A percentile compares a stretch with the other conserved stretches of the same genome.
These are phyloP conservation scores for Aspergillus niger DNA, from an alignment of 2,329 filamentous ascomycete genomes.

Conservation along the genomic window DNA sequence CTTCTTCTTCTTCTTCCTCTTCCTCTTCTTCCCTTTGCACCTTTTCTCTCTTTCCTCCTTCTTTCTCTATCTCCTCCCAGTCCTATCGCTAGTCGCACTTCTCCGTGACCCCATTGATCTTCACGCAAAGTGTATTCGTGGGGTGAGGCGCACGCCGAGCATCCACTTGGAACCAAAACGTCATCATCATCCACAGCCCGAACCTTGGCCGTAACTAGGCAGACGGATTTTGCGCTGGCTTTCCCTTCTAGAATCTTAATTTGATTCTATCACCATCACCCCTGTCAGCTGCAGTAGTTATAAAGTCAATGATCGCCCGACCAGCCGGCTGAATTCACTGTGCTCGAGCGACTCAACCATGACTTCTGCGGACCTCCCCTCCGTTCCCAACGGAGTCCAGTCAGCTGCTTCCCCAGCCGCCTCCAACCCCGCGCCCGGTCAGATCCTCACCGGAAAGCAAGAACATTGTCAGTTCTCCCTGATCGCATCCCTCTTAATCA, in stretches of 20 bases:
- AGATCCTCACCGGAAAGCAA: conserved; percentile 86
- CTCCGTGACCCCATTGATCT: not conserved
- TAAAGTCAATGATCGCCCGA: conserved; percentile 12
- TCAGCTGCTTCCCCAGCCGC: conserved; percentile 15
- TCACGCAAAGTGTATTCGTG: not conserved
- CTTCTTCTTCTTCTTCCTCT: not conserved
- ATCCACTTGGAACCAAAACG: conserved; percentile 15
- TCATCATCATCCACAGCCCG: conserved; percentile 21
- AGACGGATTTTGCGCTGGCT: conserved; percentile 30
- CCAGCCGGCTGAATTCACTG: not conserved
- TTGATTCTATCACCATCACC: not conserved
- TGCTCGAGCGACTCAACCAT: conserved; percentile 8
- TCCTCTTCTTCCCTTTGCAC: not conserved
- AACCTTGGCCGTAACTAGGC: conserved; percentile 26
- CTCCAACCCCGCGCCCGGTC: conserved; percentile 53
- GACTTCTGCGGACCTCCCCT: conserved; percentile 1
- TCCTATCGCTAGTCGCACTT: not conserved
- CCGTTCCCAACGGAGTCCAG: conserved; percentile 11
- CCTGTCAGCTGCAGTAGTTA: not conserved
- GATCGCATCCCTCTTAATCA: not conserved
- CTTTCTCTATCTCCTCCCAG: not conserved
- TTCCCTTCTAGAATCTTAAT: not conserved
- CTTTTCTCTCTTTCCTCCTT: not conserved
- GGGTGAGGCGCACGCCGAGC: conserved; percentile 10
- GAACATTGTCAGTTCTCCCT: conserved; percentile 74